These are phyloP conservation scores for Carpinus fangiana DNA, from an alignment of 306 rosid species.

Conservation along the genomic window DNA sequence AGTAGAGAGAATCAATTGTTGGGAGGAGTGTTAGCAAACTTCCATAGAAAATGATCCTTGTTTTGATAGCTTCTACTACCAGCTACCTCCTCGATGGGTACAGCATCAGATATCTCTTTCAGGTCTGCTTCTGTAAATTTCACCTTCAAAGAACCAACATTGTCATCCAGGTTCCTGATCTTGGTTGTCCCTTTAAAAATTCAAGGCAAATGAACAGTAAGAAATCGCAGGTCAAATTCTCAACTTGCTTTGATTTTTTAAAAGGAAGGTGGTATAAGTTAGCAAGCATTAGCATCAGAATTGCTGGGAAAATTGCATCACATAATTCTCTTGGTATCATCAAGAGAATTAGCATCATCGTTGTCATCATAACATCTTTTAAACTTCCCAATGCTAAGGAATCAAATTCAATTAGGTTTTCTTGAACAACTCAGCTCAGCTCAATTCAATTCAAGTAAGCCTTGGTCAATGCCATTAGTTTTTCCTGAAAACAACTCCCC, in stretches of 20 bases:
- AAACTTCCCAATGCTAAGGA: not conserved
- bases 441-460: not conserved
- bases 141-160: slow-evolving; percentile 51
- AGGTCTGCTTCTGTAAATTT: slow-evolving; percentile 46
- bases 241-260: not conserved
- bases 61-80: slow-evolving; percentile 36
- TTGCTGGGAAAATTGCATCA: not conserved
- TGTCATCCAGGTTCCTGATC: slow-evolving; percentile 57
- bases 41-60: slow-evolving; percentile 30
- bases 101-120: slow-evolving; percentile 46
- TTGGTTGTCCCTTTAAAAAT: slow-evolving; percentile 55
- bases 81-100: slow-evolving; percentile 51
- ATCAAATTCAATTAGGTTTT: not conserved
- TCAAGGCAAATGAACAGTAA: not conserved
- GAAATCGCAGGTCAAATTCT: not conserved
- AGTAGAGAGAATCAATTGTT: slow-evolving; percentile 21
- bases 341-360: not conserved
- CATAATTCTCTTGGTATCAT: too few species aligned
- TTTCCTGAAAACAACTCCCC: not conserved
- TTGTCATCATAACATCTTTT: not conserved
- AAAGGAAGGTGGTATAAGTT: not conserved
- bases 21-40: slow-evolving; percentile 57
- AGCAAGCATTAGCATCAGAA: not conserved
- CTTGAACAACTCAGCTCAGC: not conserved
- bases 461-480: not conserved